phyloP scores from a whole-genome alignment of 768 basidiomycete species.

The Pleurotus tuber-regium region DNA sequence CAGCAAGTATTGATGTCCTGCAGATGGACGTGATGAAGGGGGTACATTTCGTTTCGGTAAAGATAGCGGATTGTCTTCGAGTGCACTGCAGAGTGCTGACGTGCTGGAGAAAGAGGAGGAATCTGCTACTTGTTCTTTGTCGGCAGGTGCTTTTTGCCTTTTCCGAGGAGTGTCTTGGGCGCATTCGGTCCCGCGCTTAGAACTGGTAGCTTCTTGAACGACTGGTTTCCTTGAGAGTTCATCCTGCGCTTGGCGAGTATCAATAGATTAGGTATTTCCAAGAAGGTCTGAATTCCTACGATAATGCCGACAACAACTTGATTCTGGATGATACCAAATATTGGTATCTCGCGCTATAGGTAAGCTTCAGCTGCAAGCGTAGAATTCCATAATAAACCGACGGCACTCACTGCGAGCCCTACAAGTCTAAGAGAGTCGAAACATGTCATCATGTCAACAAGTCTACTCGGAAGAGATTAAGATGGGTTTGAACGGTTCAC shows the following conservation, averaged over 20 bases:
- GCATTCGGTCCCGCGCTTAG: background rate
- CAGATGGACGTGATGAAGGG: slow-evolving; percentile 15
- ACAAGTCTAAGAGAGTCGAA: slow-evolving; percentile 48
- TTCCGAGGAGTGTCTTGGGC: slow-evolving; percentile 13
- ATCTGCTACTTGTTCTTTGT: slow-evolving; percentile 10
- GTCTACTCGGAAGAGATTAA: slow-evolving; percentile 34
- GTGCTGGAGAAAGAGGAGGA: too few species aligned
- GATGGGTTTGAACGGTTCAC: background rate
- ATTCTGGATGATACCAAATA: slow-evolving; percentile 71
- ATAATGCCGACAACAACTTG: slow-evolving; percentile 73
- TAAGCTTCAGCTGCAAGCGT: slow-evolving; percentile 6
- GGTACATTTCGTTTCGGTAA: background rate
- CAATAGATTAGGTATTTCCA: background rate
- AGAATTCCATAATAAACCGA: background rate
- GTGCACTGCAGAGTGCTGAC: background rate
- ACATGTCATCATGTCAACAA: slow-evolving; percentile 70
- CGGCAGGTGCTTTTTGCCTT: slow-evolving; percentile 18
- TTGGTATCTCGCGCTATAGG: slow-evolving; percentile 75
- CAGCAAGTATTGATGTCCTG: slow-evolving; percentile 25
- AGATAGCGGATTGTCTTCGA: background rate
- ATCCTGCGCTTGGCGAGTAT: slow-evolving; percentile 37
- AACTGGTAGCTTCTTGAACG: background rate
- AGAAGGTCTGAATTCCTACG: slow-evolving; percentile 35
- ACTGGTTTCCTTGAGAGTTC: slow-evolving; percentile 37
- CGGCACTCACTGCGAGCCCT: slow-evolving; percentile 47